Base-by-base conservation (phyloP, 2,329 filamentous ascomycete species). In the Pseudocercospora musae region DNA sequence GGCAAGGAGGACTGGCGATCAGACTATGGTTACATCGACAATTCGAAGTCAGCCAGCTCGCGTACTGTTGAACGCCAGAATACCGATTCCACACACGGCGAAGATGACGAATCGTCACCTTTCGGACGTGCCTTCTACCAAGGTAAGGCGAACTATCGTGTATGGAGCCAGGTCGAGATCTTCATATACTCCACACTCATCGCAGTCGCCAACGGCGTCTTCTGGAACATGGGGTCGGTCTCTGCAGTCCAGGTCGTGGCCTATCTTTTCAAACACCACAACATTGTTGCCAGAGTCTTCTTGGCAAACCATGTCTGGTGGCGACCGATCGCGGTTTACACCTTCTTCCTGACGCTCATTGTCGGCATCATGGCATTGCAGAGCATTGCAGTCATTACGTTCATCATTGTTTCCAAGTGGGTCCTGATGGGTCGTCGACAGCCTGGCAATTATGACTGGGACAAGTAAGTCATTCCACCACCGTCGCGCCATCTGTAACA, bases 71-170 rank as follows among this genome's bases (percentile, higher is more conserved):
- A 49, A 11, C 48, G 33, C 4, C 56, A 57, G 9, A 25, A 33
- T 13, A 54, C 52, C 48, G 52, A 52, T 11, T 58, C 59, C 18
- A 57, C 60, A 50, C 42, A 21, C n/a, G 29, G 46, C 10, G 31
- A 55, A 9, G 59, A 60, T 11, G 52, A 49, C 1, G 55, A 50
- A 6, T 77, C 77, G 2, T 76, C 71, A 33, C 83, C 84, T 0
- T 86, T 86, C 65, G 83, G 83, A 29, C 78, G 82, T 9, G 83
- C 84, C 1, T 85, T 85, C 71, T 85, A 85, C 72, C 74, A 80
- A 50, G 76, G 77, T 18, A 72, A 80, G 53, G 81, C 83, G 1
- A 75, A 80, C 1, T 85, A 85, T 73, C 74, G 76, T 46, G 83
- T 85, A 23, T 73, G 82, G 46, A 77, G 79, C 1, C 79, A 78